A percentile compares a stretch with the other conserved stretches of the same genome.
Conservation (phyloP, 2,329 filamentous ascomycete genomes). For the Coniochaeta prunicola region DNA sequence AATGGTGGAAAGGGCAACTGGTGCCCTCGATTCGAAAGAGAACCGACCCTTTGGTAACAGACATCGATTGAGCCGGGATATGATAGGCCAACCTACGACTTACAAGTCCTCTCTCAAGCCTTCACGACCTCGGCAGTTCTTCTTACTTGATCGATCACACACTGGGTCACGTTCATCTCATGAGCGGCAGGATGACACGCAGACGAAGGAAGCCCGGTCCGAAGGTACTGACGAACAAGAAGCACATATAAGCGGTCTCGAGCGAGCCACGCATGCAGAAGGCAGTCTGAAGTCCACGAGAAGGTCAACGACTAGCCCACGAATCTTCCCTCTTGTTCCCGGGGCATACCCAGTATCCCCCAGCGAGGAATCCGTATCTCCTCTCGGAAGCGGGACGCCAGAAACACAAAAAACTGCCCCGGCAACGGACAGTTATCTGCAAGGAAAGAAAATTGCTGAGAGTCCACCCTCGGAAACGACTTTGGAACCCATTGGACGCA, state of each 20-base stretch:
- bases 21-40: not conserved
- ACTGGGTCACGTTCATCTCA: not conserved
- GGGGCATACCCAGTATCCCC: too few species aligned
- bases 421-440: not conserved
- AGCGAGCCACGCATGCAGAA: not conserved
- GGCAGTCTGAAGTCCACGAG: not conserved
- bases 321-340: not conserved
- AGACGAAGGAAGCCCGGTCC: not conserved
- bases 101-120: not conserved
- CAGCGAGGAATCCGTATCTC: not conserved
- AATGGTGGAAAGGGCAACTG: not conserved
- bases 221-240: not conserved
- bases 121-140: not conserved
- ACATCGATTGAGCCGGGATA: not conserved
- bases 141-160: not conserved
- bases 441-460: not conserved
- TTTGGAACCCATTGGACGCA: not conserved
- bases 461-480: not conserved
- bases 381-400: not conserved
- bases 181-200: not conserved
- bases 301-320: not conserved
- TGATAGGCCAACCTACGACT: not conserved
- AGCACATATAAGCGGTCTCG: not conserved
- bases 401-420: not conserved
- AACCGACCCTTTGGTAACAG: not conserved